phyloP scores from a whole-genome alignment of 177 flowering plant genomes.

The Telopea speciosissima region DNA sequence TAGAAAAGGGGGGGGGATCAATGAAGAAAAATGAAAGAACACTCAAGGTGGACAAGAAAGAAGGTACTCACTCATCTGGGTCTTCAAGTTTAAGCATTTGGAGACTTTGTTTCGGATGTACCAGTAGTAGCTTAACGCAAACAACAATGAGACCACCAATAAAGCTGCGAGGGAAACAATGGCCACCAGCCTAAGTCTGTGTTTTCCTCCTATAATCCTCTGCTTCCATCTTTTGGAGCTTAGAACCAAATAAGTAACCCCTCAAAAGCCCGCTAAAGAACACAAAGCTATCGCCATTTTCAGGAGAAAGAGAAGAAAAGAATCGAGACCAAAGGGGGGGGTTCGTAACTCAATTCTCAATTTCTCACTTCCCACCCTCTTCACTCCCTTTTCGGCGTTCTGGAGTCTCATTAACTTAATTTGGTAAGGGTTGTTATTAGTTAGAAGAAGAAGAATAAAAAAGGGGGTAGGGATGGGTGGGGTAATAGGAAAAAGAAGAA shows the following conservation, averaged over 20 bases:
- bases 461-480: too few relatives aligned
- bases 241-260: not conserved
- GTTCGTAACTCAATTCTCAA: too few relatives aligned
- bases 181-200: slow-evolving; percentile 39
- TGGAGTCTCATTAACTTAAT: too few relatives aligned
- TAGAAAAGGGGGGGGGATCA: slow-evolving; percentile 5
- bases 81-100: slow-evolving; percentile 38
- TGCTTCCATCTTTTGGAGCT: slow-evolving; percentile 16
- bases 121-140: slow-evolving; percentile 87
- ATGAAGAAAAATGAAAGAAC: not conserved
- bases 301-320: too few relatives aligned
- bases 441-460: too few relatives aligned
- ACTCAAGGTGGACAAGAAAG: not conserved
- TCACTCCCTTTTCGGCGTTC: too few relatives aligned
- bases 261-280: too few relatives aligned
- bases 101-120: slow-evolving; percentile 73
- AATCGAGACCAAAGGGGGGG: too few relatives aligned
- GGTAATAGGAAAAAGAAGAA: too few relatives aligned
- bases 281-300: too few relatives aligned
- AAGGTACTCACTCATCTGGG: slow-evolving; percentile 32
- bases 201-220: slow-evolving; percentile 28
- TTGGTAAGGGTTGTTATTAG: too few relatives aligned
- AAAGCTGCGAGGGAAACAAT: slow-evolving; percentile 63
- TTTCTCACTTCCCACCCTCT: too few relatives aligned
- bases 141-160: slow-evolving; percentile 58